phyloP scores from a whole-genome alignment of 2,329 filamentous ascomycete species.

The Seiridium unicorne region DNA sequence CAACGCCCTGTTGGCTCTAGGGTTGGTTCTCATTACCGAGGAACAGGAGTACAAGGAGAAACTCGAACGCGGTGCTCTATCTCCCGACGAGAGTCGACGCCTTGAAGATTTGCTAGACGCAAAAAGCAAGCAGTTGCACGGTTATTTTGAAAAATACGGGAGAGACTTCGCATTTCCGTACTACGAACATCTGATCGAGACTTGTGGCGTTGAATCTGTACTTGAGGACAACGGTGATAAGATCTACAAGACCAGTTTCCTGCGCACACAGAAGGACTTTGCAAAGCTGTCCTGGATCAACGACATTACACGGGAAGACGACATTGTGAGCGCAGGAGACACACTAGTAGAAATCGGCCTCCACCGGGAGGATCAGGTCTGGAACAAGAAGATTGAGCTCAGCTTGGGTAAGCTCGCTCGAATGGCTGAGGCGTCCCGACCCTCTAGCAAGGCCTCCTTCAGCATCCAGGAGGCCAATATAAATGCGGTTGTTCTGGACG shows the following conservation, averaged over 20 bases:
- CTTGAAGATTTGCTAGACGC: conserved; percentile 41
- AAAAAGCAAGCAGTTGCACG: conserved; percentile 46
- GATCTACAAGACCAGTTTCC: conserved; percentile 71
- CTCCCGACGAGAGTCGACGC: conserved; percentile 33
- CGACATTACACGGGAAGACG: conserved; percentile 73
- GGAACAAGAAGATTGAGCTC: conserved; percentile 91
- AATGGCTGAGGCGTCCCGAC: conserved; percentile 57
- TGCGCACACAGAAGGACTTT: conserved; percentile 69
- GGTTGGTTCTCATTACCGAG: conserved; percentile 54
- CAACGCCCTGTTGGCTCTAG: conserved; percentile 52
- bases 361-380: conserved; percentile 73
- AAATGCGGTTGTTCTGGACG: conserved; percentile 21
- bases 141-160: conserved; percentile 63
- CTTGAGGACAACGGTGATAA: conserved; percentile 71
- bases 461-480: conserved; percentile 22
- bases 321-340: conserved; percentile 71
- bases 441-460: conserved; percentile 25
- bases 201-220: conserved; percentile 64
- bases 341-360: conserved; percentile 70
- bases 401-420: conserved; percentile 82
- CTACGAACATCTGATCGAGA: conserved; percentile 74
- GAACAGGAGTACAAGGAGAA: conserved; percentile 41
- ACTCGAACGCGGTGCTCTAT: conserved; percentile 28
- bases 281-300: conserved; percentile 93
- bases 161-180: conserved; percentile 71